Evolutionary conservation across 1,139 yeast genomes (phyloP), one percentile per base, ranked within the genome.

Genomic region (Geotrichum macrosporum): DNA sequence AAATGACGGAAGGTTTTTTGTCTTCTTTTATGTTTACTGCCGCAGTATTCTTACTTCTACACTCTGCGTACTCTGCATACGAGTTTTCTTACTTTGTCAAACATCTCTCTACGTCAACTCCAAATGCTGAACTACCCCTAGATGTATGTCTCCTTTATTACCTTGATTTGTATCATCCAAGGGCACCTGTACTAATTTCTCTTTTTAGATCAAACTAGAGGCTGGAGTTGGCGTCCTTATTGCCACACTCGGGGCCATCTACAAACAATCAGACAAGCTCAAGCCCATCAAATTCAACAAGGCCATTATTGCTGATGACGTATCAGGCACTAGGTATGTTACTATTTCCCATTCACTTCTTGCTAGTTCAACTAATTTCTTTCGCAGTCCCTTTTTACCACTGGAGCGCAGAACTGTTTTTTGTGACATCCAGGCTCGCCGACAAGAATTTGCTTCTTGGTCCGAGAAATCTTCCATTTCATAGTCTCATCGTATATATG

Each of bases 401-500:
- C 55, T 66, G 19, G 70, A 66, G 43, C 56, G 58, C n/a, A 48
- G 70, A 27, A 65, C 69, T 2, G 55, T 58, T 15, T 66, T 66
- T 50, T 59, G 57, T 45, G 64, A 66, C 51, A 47, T 66, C 13
- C 44, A 48, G 3, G 55, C 57, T 5, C 57, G 60, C 35, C 50
- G 70, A 22, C 47, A 56, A 43, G 62, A 57, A 36, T 65, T 51
- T 45, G 35, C 55, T 9, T 51, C 55, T n/a, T 66, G 68, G 67
- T 15, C 38, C 15, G 38, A 48, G 16, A 40, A 34, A 18, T 32
- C 30, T 10, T 30, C 37, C 5, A 21, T 20, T 9, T 21, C 29
- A 22, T 27, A 36, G 16, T 24, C n/a, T n/a, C n/a, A n/a, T n/a
- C n/a, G n/a, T n/a, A n/a, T n/a, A n/a, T n/a, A n/a, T n/a, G n/a